phyloP scores from a whole-genome alignment of 768 basidiomycete species.

The Termitomyces heimii region DNA sequence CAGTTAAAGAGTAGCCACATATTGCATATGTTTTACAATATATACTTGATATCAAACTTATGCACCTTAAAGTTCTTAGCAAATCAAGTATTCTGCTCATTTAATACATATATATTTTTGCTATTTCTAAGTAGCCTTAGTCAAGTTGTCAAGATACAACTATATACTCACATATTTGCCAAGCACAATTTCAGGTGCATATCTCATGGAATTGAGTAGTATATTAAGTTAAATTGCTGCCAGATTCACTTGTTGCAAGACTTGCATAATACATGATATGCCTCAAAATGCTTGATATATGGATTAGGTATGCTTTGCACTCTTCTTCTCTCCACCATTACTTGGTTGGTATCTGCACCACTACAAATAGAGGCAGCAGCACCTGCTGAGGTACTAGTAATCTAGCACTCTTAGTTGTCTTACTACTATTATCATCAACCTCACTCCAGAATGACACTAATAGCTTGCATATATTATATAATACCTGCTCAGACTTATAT shows the following conservation, averaged over 20 bases:
- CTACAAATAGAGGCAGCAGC: too few relatives aligned
- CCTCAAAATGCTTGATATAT: slow-evolving; percentile 73
- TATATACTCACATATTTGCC: too few relatives aligned
- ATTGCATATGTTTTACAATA: slow-evolving; percentile 66
- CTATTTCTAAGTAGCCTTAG: too few relatives aligned
- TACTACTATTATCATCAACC: slow-evolving; percentile 23
- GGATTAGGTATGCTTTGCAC: slow-evolving; percentile 70
- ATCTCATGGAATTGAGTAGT: slow-evolving; percentile 84
- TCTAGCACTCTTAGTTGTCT: too few relatives aligned
- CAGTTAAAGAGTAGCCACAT: slow-evolving; percentile 56
- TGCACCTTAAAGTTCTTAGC: slow-evolving; percentile 64
- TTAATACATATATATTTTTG: slow-evolving; percentile 54
- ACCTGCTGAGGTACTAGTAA: too few relatives aligned
- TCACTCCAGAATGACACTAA: slow-evolving; percentile 64
- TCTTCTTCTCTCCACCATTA: slow-evolving; percentile 75
- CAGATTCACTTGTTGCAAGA: slow-evolving; percentile 84
- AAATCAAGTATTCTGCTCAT: slow-evolving; percentile 54
- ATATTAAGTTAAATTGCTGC: slow-evolving; percentile 76
- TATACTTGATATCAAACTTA: slow-evolving; percentile 67
- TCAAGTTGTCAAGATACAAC: slow-evolving; percentile 74
- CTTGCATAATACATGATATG: slow-evolving; percentile 74
- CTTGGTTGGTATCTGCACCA: slow-evolving; percentile 54
- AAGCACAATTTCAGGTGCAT: too few relatives aligned
- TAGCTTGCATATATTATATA: slow-evolving; percentile 57
- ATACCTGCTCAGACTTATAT: slow-evolving; percentile 60